Percentiles rank a stretch among this genome's conserved stretches.
phyloP scores from a whole-genome alignment of 1,284 basidiomycete species.

The Ganoderma lingzhi region DNA sequence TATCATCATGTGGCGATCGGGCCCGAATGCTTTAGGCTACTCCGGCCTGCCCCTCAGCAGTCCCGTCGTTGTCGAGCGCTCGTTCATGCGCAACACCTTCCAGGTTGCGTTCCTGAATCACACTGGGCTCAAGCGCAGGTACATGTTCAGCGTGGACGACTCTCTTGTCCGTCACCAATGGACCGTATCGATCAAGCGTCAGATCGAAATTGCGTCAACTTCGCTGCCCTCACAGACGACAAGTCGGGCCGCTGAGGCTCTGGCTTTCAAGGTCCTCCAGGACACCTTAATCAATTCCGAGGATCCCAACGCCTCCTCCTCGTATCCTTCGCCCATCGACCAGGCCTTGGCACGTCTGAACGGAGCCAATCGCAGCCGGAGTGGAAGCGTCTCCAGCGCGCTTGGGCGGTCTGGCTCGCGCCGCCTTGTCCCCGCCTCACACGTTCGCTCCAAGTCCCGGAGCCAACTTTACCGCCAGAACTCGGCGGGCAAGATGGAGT shows the following conservation, averaged over 20 bases:
- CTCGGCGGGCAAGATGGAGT: slow-evolving; percentile 66
- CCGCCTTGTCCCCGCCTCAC: slow-evolving; percentile 41
- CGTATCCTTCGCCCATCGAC: slow-evolving; percentile 37
- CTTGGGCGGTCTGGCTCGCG: slow-evolving; percentile 21
- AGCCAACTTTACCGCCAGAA: slow-evolving; percentile 71
- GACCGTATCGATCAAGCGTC: slow-evolving; percentile 72
- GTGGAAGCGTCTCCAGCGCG: slow-evolving; percentile 30
- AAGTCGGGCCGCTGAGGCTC: slow-evolving; percentile 67
- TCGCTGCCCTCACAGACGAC: slow-evolving; percentile 44
- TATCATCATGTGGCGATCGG: slow-evolving; percentile 82
- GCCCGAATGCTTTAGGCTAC: slow-evolving; percentile 84
- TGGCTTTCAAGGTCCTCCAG: slow-evolving; percentile 84
- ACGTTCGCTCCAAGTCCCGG: slow-evolving; percentile 73
- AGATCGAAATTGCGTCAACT: slow-evolving; percentile 62
- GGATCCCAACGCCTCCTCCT: slow-evolving; percentile 26
- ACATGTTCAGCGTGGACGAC: slow-evolving; percentile 93
- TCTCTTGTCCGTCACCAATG: slow-evolving; percentile 78
- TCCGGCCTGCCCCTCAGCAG: slow-evolving; percentile 80
- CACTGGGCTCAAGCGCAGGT: slow-evolving; percentile 75
- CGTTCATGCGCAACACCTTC: slow-evolving; percentile 93
- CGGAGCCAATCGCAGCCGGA: slow-evolving; percentile 31
- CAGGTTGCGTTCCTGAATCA: slow-evolving; percentile 87
- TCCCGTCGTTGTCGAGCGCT: slow-evolving; percentile 83
- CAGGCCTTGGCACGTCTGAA: slow-evolving; percentile 39
- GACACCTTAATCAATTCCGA: slow-evolving; percentile 73